Percentiles rank a stretch among this genome's conserved stretches.
phyloP scores from a whole-genome alignment of 2,329 filamentous ascomycete genomes.

The Westerdykella ornata region DNA sequence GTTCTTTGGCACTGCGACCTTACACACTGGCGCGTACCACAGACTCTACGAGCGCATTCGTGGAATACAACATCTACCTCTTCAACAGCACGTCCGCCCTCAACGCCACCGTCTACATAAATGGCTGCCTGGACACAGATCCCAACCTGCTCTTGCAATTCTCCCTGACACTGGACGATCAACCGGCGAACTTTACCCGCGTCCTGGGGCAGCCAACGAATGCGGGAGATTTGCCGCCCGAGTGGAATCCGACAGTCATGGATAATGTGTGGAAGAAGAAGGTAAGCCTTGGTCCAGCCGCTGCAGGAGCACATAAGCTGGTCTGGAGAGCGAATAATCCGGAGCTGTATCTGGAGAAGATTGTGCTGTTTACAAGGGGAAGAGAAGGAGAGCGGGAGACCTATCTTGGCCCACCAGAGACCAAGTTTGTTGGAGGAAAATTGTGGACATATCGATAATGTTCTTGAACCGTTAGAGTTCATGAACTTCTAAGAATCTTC shows the following conservation, averaged over 20 bases:
- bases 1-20: conserved; percentile 13
- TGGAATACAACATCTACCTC: conserved; percentile 28
- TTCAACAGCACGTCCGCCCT: conserved; percentile 48
- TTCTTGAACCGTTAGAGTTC: no score
- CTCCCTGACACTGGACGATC: conserved; percentile 30
- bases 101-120: conserved; percentile 49
- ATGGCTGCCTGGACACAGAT: conserved; percentile 41
- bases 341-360: conserved; percentile 10
- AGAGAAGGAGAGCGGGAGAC: conserved; percentile 1
- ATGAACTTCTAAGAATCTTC: no score
- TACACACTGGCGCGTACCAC: conserved; percentile 9
- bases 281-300: conserved; percentile 11
- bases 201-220: conserved; percentile 24
- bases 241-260: conserved; percentile 43
- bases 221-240: conserved; percentile 35
- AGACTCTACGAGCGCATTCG: conserved; percentile 7
- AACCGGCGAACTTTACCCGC: conserved; percentile 10
- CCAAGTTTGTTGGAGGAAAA: neutral
- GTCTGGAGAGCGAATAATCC: conserved; percentile 28
- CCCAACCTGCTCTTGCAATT: conserved; percentile 42
- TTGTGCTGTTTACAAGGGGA: conserved; percentile 2
- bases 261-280: conserved; percentile 42
- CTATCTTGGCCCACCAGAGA: conserved; percentile 7
- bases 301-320: conserved; percentile 28
- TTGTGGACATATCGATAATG: neutral